Evolutionary conservation across 2,329 filamentous ascomycete genomes (phyloP).

Genomic region (Talaromyces sp.): DNA sequence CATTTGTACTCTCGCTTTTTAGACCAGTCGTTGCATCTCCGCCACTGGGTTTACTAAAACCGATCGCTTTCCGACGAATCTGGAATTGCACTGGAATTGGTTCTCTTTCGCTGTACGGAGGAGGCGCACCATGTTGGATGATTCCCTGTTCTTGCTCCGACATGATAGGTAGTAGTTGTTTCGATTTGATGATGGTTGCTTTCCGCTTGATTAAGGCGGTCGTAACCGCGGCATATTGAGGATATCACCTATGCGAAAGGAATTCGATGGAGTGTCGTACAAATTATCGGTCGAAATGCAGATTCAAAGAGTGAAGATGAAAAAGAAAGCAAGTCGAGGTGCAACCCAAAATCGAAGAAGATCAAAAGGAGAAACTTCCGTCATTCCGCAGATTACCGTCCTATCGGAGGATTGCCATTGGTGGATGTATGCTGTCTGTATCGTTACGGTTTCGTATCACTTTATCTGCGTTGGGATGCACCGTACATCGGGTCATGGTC

Average conservation of each 20-base stretch:
- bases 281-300: background rate
- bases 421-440: background rate
- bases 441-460: background rate
- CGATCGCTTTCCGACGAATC: slow-evolving; percentile 18
- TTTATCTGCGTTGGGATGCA: no score
- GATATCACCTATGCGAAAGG: background rate
- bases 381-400: background rate
- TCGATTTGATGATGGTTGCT: background rate
- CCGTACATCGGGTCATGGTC: no score
- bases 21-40: background rate
- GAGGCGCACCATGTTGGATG: slow-evolving; percentile 5
- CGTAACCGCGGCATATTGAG: background rate
- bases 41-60: background rate
- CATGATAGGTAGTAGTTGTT: background rate
- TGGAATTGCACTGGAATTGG: slow-evolving; percentile 10
- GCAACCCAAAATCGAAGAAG: background rate
- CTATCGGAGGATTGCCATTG: background rate
- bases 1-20: background rate
- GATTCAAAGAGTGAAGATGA: background rate
- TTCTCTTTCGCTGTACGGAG: slow-evolving; percentile 7
- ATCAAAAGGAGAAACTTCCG: background rate
- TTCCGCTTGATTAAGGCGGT: background rate
- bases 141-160: slow-evolving; percentile 4
- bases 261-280: background rate
- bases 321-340: background rate